Percentiles rank a stretch among this genome's conserved stretches.
phyloP scores from a whole-genome alignment of 441 rosid species.

The Euphorbia celastroides region DNA sequence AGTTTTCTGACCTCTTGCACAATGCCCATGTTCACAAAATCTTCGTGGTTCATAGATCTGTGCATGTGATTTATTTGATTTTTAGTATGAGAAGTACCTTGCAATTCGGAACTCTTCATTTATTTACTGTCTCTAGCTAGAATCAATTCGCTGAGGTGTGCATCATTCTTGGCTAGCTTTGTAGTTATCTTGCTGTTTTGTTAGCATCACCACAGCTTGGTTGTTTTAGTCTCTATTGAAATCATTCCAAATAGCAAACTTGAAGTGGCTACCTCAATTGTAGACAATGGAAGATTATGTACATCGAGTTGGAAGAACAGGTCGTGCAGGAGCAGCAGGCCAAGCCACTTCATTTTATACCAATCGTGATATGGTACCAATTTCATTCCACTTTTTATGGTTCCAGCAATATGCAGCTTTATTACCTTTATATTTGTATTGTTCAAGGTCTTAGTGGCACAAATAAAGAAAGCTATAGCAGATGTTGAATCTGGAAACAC shows the following conservation, averaged over 20 bases:
- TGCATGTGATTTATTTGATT: neutral
- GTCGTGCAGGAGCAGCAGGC: slow-evolving; percentile 92
- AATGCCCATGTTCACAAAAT: neutral
- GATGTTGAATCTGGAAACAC: slow-evolving; percentile 33
- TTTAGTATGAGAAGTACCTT: neutral
- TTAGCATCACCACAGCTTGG: slow-evolving; percentile 5
- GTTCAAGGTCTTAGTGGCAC: slow-evolving; percentile 29
- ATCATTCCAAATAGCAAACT: slow-evolving; percentile 23
- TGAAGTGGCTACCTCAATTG: slow-evolving; percentile 31
- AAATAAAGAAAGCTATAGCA: slow-evolving; percentile 33
- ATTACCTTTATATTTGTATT: neutral
- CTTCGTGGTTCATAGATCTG: neutral
- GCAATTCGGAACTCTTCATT: neutral
- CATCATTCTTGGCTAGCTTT: neutral
- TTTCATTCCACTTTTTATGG: slow-evolving; percentile 5
- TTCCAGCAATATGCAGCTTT: neutral
- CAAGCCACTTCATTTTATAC: slow-evolving; percentile 39
- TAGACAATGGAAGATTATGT: slow-evolving; percentile 75
- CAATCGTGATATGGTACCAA: slow-evolving; percentile 30
- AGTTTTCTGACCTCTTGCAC: neutral
- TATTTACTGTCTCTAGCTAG: neutral
- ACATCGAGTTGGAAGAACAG: slow-evolving; percentile 90
- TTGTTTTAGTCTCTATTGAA: slow-evolving; percentile 14
- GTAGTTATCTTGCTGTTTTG: slow-evolving; percentile 4
- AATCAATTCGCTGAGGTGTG: neutral